Evolutionary conservation across 441 rosid species (phyloP), one percentile per base, ranked within the genome.

Genomic region (Eutrema salsugineum): DNA sequence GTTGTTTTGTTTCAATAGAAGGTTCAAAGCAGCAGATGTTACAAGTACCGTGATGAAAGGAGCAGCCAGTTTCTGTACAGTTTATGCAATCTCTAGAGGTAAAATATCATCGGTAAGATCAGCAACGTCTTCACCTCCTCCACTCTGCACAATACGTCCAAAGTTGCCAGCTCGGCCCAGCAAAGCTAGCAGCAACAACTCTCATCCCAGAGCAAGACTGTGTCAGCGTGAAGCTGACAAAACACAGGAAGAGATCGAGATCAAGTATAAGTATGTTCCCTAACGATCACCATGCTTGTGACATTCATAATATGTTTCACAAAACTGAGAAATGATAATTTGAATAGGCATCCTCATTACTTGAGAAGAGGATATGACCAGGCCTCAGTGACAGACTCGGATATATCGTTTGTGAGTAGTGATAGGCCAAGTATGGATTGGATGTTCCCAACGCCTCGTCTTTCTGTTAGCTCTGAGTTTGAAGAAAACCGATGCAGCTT

Each of bases 1-100:
- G 5, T 24, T 15, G 5, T 68, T 49, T 27, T 20, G 17, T 58
- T 42, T 38, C 35, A 2, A 19, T 81, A 86, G 88, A 74, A 86
- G 89, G 77, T 88, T 94, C 79, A 87, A 82, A 83, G 71, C 79
- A 0, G 24, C 78, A 32, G 99, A 90, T 73, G 66, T 88, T 39
- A 83, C 98, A 0, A 79, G 83, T 53, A 68, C 59, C 8, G 91
- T 94, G 66, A 74, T 83, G 14, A 90, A 86, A 79, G 79, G 63
- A 50, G 93, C 88, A 44, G 97, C 98, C 0, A 90, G 70, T 19
- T 92, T 79, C 73, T 92, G 96, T 70, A 83, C 90, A 0, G 88
- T 94, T 5, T 92, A 94, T 71, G 74, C 86, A 75, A 94, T 94
- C 36, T 67, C 77, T 46, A 89, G 85, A 88, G 90, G 91, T 57